Conservation (phyloP, 805 yeast genomes). For the Wickerhamiella parazyma region DNA sequence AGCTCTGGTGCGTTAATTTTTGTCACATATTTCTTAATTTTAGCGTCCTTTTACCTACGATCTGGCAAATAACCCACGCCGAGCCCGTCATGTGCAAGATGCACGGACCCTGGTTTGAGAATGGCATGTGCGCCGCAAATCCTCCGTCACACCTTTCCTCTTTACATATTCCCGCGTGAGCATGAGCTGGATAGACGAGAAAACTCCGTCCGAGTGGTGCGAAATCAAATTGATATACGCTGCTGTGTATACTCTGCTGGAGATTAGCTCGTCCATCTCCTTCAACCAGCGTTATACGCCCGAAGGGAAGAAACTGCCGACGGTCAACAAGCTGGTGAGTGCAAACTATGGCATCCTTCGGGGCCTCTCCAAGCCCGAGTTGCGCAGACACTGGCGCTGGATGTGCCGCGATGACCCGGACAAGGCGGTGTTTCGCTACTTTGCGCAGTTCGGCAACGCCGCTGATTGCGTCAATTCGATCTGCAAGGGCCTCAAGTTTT, state of each 20-base stretch:
- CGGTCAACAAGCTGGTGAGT: not conserved
- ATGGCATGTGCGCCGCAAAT: too few relatives aligned
- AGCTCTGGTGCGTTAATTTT: too few relatives aligned
- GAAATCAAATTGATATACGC: not conserved
- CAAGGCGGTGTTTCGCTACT: not conserved
- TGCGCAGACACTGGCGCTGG: conserved; percentile 1
- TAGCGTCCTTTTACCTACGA: too few relatives aligned
- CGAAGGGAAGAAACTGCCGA: not conserved
- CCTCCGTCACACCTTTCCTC: too few relatives aligned
- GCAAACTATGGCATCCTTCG: not conserved
- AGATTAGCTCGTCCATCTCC: not conserved
- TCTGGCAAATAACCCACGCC: too few relatives aligned
- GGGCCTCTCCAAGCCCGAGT: not conserved
- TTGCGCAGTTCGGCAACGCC: not conserved
- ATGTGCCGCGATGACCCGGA: conserved; percentile 5
- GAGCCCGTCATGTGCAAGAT: too few relatives aligned
- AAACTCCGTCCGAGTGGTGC: not conserved
- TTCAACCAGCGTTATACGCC: not conserved
- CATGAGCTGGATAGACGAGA: not conserved
- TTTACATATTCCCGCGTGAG: not conserved
- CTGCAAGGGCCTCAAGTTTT: not conserved
- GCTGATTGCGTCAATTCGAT: not conserved
- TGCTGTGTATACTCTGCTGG: not conserved
- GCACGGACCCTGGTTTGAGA: too few relatives aligned
- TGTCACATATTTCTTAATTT: too few relatives aligned